Evolutionary conservation across 1,139 yeast species (phyloP).

Genomic region (Wickerhamomyces sp.): DNA sequence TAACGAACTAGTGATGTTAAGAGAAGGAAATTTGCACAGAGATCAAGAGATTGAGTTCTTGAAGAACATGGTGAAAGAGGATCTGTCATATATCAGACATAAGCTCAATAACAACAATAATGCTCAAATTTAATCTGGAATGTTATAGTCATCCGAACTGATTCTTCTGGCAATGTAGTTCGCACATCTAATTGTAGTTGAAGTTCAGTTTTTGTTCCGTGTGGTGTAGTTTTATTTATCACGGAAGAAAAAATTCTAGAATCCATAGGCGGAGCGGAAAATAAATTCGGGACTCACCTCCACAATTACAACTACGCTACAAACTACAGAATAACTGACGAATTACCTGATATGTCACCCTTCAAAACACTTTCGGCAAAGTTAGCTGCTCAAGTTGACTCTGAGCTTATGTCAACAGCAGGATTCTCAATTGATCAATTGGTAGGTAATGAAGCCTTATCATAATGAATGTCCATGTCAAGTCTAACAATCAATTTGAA

Average conservation of each 20-base stretch:
- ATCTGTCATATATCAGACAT: constrained; percentile 16
- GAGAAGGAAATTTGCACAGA: constrained; percentile 8
- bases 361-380: constrained; percentile 50
- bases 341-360: constrained; percentile 18
- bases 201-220: no score
- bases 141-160: no score
- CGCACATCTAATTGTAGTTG: no score
- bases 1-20: constrained; percentile 3
- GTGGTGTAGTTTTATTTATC: no score
- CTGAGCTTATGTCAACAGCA: constrained; percentile 76
- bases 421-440: constrained; percentile 89
- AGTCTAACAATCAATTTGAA: no score
- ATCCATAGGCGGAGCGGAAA: no score
- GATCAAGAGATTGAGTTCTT: constrained; percentile 19
- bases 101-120: constrained; percentile 10
- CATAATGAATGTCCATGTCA: no score
- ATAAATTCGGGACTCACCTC: no score
- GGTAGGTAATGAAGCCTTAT: constrained; percentile 31
- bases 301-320: no score
- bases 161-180: no score
- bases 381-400: constrained; percentile 75
- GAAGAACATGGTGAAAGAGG: constrained; percentile 21
- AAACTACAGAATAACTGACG: no score
- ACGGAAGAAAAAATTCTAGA: no score
- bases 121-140: neutral